Evolutionary conservation across 208 protist species (phyloP), one percentile per base, ranked within the genome.

Genomic region (Naegleria lovaniensis): DNA sequence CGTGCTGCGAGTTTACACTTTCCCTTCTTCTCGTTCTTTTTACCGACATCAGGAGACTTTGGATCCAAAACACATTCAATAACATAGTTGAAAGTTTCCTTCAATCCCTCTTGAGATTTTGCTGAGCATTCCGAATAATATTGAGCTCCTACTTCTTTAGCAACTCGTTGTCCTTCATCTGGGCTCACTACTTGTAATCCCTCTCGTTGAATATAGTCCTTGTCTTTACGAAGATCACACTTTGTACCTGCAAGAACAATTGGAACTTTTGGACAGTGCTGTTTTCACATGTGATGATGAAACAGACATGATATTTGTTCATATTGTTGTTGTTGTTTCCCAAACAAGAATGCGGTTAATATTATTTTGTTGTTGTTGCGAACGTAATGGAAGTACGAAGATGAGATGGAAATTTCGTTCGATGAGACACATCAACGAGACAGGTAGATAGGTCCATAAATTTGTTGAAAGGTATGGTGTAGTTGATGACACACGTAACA

Each of bases 31-130:
- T 85, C 41, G 9, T 85, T 43, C 22, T 85, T 25, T 25, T 15
- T 43, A 5, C 79, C 36, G 19, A 16, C 5, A 29, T 85, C 36
- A 43, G n/a, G 9, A 43, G 13, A 16, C 13, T 39, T 43, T 85
- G 79, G 79, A 39, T 85, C 38, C 79, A 90, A 83, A 39, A 75
- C 88, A 83, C 41, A 48, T 84, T 94, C 86, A 41, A 97, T 95
- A 40, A 95, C 95, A 83, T 94, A 92, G 89, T 97, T 95, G 87
- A 97, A 97, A 39, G 97, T 93, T 41, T 39, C 87, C 91, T 96
- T 97, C 16, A 97, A 92, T 90, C 93, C 93, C 38, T 95, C 93
- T 91, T 97, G 95, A 15, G 89, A 93, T 36, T 51, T 84, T 43
- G 94, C 94, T 67, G 39, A 87, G 76, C 93, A 94, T 51, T 93